Conservation (phyloP, 257 asterid species). For the Capsicum chinense region DNA sequence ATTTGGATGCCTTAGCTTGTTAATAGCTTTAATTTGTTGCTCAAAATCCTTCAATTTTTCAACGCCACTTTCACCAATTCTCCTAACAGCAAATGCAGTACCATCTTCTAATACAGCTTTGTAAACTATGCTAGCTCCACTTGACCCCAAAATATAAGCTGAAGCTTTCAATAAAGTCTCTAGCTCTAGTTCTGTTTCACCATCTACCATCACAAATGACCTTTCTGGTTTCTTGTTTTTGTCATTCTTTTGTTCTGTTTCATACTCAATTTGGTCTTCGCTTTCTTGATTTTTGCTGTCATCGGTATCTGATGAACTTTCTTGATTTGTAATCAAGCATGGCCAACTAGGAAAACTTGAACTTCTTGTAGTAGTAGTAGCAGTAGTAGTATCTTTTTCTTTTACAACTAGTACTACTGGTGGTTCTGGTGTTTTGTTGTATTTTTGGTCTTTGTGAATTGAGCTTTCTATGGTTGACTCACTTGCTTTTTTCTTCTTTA, state of each 20-base stretch:
- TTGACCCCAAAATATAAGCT: constrained; percentile 83
- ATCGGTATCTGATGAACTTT: constrained; percentile 55
- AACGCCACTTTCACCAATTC: constrained; percentile 76
- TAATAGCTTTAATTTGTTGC: constrained; percentile 63
- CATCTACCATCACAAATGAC: constrained; percentile 78
- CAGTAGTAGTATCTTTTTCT: constrained; percentile 30
- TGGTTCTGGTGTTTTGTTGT: constrained; percentile 45
- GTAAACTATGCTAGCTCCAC: constrained; percentile 70
- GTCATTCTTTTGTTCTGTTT: constrained; percentile 17
- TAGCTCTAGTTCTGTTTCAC: constrained; percentile 63
- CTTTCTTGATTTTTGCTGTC: constrained; percentile 34
- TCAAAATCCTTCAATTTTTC: constrained; percentile 66
- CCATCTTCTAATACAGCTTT: constrained; percentile 90
- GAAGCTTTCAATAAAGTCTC: constrained; percentile 85
- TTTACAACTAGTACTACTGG: constrained; percentile 34
- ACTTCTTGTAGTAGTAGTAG: constrained; percentile 24
- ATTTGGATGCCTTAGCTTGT: constrained; percentile 73
- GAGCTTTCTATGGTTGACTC: constrained; percentile 35
- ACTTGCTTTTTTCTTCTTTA: constrained; percentile 41
- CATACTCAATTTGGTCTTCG: constrained; percentile 30
- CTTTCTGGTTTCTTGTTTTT: constrained; percentile 40
- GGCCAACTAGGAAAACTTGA: constrained; percentile 49
- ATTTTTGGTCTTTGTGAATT: constrained; percentile 34
- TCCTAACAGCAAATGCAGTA: constrained; percentile 73
- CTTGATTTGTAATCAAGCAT: constrained; percentile 53